Percentiles rank a stretch among this genome's conserved stretches.
Evolutionary conservation across 352 stramenopile species (phyloP).

Genomic region (Phytopythium chamaehyphon): DNA sequence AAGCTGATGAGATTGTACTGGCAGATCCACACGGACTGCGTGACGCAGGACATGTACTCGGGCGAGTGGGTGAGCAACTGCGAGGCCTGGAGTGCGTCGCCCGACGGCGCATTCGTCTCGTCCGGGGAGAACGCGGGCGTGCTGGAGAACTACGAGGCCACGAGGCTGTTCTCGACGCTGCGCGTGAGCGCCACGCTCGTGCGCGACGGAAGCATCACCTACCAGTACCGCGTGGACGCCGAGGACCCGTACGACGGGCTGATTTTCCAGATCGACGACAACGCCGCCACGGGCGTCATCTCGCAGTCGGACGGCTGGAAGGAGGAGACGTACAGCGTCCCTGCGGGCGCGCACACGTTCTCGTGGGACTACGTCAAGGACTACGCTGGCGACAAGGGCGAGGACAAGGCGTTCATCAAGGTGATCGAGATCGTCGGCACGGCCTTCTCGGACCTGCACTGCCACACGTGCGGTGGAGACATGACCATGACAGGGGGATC

Average conservation of each 20-base stretch:
- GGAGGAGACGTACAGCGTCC: slow-evolving; percentile 52
- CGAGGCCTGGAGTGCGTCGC: slow-evolving; percentile 57
- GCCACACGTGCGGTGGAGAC: slow-evolving; percentile 68
- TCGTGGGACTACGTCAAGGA: slow-evolving; percentile 84
- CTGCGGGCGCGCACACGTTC: slow-evolving; percentile 59
- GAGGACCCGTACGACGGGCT: slow-evolving; percentile 74
- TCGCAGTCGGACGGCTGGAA: slow-evolving; percentile 71
- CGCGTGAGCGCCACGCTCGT: slow-evolving; percentile 76
- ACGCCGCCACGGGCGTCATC: slow-evolving; percentile 40
- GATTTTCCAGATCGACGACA: slow-evolving; percentile 70
- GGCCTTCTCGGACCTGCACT: slow-evolving; percentile 64
- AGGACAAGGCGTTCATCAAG: slow-evolving; percentile 69
- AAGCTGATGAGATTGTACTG: neutral
- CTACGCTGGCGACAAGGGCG: slow-evolving; percentile 59
- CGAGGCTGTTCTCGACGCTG: slow-evolving; percentile 69
- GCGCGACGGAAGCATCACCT: slow-evolving; percentile 64
- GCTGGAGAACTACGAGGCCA: slow-evolving; percentile 54
- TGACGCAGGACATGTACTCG: slow-evolving; percentile 73
- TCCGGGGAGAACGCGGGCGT: slow-evolving; percentile 74
- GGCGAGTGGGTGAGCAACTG: slow-evolving; percentile 76
- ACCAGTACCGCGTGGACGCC: slow-evolving; percentile 72
- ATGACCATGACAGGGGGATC: slow-evolving; percentile 75
- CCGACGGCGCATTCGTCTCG: slow-evolving; percentile 51
- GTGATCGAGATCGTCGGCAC: slow-evolving; percentile 83
- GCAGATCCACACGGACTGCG: slow-evolving; percentile 63